These are phyloP conservation scores for Syncephalis plumigaleata DNA, from an alignment of 371 early-diverging fungal genomes.

Conservation along the genomic window DNA sequence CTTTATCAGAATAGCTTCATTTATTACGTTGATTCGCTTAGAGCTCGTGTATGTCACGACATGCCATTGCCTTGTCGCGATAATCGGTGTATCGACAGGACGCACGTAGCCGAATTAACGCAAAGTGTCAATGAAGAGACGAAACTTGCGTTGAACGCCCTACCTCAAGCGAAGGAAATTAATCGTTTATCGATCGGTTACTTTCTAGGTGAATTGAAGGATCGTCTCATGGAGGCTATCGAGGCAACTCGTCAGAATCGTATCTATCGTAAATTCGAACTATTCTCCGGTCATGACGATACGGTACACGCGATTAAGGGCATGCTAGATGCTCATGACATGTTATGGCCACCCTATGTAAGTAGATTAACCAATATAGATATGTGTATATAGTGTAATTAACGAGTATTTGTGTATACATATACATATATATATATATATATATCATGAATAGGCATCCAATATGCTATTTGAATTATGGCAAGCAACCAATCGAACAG, in stretches of 20 bases:
- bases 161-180: background rate
- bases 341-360: constrained; percentile 38
- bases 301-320: constrained; percentile 24
- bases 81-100: background rate
- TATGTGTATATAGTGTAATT: background rate
- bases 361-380: background rate
- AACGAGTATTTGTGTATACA: background rate
- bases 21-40: constrained; percentile 23
- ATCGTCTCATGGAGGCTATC: background rate
- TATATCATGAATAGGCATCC: too few species aligned
- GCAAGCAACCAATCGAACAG: background rate
- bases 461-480: background rate
- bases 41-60: constrained; percentile 25
- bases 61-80: constrained; percentile 32
- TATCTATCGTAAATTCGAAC: constrained; percentile 10
- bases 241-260: background rate
- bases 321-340: constrained; percentile 16
- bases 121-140: background rate
- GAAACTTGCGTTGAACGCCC: background rate
- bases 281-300: constrained; percentile 31
- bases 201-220: background rate
- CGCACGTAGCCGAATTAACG: background rate
- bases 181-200: background rate
- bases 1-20: constrained; percentile 9
- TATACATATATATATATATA: too few species aligned